These are phyloP conservation scores for Saturnispora gosingensis DNA, from an alignment of 805 yeast genomes.

Conservation along the genomic window DNA sequence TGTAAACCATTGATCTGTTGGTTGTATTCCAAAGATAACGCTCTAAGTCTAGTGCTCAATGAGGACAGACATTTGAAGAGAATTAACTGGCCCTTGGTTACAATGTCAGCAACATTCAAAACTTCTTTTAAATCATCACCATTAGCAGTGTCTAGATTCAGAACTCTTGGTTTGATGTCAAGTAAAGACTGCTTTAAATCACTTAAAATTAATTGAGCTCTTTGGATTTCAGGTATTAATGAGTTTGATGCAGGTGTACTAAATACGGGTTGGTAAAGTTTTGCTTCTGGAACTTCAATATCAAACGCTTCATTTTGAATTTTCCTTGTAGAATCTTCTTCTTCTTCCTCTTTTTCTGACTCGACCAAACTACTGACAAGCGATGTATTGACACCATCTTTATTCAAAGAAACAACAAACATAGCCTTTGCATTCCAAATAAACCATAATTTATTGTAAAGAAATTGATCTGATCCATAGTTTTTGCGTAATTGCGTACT, in stretches of 20 bases:
- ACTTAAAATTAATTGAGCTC: conserved; percentile 7
- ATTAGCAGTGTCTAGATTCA: conserved; percentile 11
- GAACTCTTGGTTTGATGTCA: background rate
- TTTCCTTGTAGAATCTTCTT: background rate
- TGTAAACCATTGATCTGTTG: conserved; percentile 20
- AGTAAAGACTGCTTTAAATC: conserved; percentile 10
- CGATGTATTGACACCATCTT: conserved; percentile 11
- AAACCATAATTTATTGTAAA: conserved; percentile 18
- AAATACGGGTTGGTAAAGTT: conserved; percentile 7
- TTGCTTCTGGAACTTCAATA: background rate
- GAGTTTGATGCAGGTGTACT: background rate
- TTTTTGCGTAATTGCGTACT: background rate
- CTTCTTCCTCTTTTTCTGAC: conserved; percentile 5
- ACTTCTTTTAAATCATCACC: conserved; percentile 13
- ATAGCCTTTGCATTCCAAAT: conserved; percentile 20
- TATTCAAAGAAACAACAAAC: conserved; percentile 13
- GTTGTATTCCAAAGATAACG: conserved; percentile 18
- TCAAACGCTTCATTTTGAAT: background rate
- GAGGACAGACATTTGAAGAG: conserved; percentile 15
- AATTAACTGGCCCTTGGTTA: conserved; percentile 14
- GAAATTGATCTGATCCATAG: background rate
- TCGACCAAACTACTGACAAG: conserved; percentile 5
- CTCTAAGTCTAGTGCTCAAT: conserved; percentile 14
- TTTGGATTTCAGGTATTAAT: conserved; percentile 8
- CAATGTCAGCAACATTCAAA: conserved; percentile 13